phyloP scores from a whole-genome alignment of 257 asterid genomes.

The Gentiana dahurica region DNA sequence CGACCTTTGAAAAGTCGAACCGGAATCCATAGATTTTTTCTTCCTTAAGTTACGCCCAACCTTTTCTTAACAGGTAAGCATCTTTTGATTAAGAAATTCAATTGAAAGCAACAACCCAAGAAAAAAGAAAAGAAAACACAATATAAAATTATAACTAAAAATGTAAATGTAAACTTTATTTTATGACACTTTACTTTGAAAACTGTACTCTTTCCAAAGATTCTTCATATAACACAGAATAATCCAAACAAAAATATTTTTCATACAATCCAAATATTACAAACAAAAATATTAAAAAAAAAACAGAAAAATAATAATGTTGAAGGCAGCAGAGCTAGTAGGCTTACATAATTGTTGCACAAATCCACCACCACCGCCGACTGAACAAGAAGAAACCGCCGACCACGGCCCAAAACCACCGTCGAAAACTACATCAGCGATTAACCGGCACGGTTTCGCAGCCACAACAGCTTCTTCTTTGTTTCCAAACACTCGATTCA shows the following conservation, averaged over 20 bases:
- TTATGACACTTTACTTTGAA: too few relatives aligned
- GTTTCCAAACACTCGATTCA: conserved; percentile 58
- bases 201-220: too few relatives aligned
- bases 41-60: not conserved
- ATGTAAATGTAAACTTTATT: too few relatives aligned
- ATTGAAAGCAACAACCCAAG: conserved; percentile 9
- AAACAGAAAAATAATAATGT: conserved; percentile 12
- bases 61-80: conserved; percentile 42
- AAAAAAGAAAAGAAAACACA: not conserved
- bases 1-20: conserved; percentile 8
- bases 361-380: conserved; percentile 16
- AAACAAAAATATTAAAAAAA: not conserved
- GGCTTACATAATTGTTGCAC: conserved; percentile 52
- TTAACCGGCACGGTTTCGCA: conserved; percentile 44
- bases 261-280: not conserved
- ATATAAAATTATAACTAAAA: not conserved
- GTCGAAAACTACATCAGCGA: conserved; percentile 40
- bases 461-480: conserved; percentile 42
- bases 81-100: conserved; percentile 18
- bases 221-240: not conserved
- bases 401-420: conserved; percentile 17
- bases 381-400: not conserved
- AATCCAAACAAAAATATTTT: not conserved
- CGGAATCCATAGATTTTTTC: not conserved
- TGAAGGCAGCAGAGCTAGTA: conserved; percentile 33